phyloP scores from a whole-genome alignment of 208 protist genomes.

The Crithidia acanthocephali region DNA sequence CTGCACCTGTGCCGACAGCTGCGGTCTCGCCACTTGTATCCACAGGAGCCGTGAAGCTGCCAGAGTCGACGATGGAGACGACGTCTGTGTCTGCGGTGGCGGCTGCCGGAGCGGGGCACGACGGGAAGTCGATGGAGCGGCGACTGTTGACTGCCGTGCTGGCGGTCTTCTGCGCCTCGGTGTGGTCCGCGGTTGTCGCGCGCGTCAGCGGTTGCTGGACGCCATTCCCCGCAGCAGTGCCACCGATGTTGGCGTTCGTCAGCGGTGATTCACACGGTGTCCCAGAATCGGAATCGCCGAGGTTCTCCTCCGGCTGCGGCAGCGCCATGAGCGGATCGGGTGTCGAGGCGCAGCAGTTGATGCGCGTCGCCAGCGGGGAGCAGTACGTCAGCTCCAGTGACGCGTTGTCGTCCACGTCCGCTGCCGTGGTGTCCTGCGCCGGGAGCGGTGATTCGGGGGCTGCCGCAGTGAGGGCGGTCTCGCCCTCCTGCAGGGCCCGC shows the following conservation, averaged over 20 bases:
- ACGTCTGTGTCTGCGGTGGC: not conserved
- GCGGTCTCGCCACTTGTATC: not conserved
- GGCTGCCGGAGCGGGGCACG: not conserved
- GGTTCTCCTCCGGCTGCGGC: not conserved
- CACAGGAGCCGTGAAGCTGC: not conserved
- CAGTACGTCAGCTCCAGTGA: not conserved
- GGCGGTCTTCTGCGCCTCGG: not conserved
- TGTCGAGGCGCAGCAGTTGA: not conserved
- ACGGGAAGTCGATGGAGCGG: constrained; percentile 5
- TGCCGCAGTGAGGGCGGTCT: constrained; percentile 11
- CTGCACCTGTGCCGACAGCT: not conserved
- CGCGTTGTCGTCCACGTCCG: not conserved
- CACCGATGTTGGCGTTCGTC: not conserved
- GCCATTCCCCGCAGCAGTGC: not conserved
- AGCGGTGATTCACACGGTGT: constrained; percentile 21
- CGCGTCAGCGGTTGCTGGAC: not conserved
- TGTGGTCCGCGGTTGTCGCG: not conserved
- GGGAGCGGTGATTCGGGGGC: not conserved
- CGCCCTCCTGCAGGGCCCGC: constrained; percentile 26
- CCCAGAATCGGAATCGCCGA: constrained; percentile 1
- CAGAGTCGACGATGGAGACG: not conserved
- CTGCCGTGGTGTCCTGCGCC: not conserved
- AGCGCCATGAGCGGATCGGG: not conserved
- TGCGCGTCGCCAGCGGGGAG: not conserved
- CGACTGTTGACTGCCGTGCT: not conserved